Evolutionary conservation across 2,329 filamentous ascomycete genomes (phyloP).

Genomic region (Penicillium sp.): DNA sequence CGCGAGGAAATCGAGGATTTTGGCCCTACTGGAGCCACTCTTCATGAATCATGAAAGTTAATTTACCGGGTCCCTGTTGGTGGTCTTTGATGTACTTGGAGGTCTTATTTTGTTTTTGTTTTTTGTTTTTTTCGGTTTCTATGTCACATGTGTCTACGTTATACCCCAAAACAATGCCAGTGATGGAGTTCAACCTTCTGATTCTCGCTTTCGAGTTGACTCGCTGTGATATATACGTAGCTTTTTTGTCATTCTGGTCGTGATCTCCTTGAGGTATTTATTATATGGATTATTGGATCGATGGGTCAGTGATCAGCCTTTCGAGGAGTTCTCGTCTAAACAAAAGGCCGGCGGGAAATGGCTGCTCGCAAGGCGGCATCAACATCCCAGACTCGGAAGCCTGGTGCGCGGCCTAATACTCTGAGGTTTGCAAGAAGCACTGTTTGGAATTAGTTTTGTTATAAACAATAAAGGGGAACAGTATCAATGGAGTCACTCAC

Average conservation of each 20-base stretch:
- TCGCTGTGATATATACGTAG: not conserved
- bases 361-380: conserved; percentile 30
- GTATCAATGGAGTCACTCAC: conserved; percentile 16
- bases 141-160: conserved; percentile 13
- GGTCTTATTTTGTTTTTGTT: conserved; percentile 2
- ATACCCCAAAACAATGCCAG: conserved; percentile 21
- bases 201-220: not conserved
- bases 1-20: not conserved
- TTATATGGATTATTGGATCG: not conserved
- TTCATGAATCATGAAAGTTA: not conserved
- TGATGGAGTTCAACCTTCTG: conserved; percentile 11
- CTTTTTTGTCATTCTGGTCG: not conserved
- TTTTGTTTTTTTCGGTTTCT: not conserved
- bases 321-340: not conserved
- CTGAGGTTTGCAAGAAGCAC: conserved; percentile 28
- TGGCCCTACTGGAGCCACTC: too few relatives aligned
- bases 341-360: conserved; percentile 16
- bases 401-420: conserved; percentile 38
- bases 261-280: not conserved
- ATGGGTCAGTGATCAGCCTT: not conserved
- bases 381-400: conserved; percentile 33
- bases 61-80: not conserved
- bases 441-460: conserved; percentile 4
- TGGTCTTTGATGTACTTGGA: not conserved
- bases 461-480: not conserved